Base-by-base conservation (phyloP, 1,284 basidiomycete species). In the Ceratobasidium sp. region DNA sequence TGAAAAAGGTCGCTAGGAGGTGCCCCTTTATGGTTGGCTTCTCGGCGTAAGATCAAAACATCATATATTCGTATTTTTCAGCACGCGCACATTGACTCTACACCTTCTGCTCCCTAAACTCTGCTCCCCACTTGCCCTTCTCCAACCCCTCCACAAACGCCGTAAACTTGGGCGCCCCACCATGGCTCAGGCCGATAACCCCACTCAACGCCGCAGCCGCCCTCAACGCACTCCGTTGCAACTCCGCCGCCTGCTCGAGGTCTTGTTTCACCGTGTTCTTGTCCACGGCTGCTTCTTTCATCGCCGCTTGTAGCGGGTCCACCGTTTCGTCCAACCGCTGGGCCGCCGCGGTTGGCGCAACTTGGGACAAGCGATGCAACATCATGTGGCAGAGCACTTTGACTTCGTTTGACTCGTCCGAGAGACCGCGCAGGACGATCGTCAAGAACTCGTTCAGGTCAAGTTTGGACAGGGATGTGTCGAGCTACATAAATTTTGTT, bases 201-300 rank as follows among this genome's bases (percentile, higher is more conserved):
- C 89, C 92, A 82, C 90, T 91, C 74, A 98, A 84, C n/a, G 94
- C 94, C 27, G 91, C 91, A 51, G 95, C 88, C 4, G 95, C 94
- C 43, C 96, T 86, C 78, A 97, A 85, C 11, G 94, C 92, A 79
- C 93, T 94, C 75, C 93, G 85, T 83, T 98, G 95, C 78, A 98
- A 85, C 83, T 98, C 96, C 29, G 92, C 92, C 1, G 95, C 93
- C 41, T 96, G 90, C 83, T 99, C 97, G 63, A 98, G 83, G 79
- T 99, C 97, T 83, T 98, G 97, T 84, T 98, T 98, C 76, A 98
- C 96, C 0, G 95, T 96, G 81, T 96, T 94, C 82, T 96, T 96
- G 74, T 92, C 94, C 59, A 95, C 89, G 11, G 91, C 91, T 8
- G 91, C 88, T 24, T 96, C 96, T 82, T 96, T 96, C 90, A 98